A percentile compares a stretch with the other conserved stretches of the same genome.
Conservation (phyloP, 1,139 yeast genomes). For the Torulaspora globosa region DNA sequence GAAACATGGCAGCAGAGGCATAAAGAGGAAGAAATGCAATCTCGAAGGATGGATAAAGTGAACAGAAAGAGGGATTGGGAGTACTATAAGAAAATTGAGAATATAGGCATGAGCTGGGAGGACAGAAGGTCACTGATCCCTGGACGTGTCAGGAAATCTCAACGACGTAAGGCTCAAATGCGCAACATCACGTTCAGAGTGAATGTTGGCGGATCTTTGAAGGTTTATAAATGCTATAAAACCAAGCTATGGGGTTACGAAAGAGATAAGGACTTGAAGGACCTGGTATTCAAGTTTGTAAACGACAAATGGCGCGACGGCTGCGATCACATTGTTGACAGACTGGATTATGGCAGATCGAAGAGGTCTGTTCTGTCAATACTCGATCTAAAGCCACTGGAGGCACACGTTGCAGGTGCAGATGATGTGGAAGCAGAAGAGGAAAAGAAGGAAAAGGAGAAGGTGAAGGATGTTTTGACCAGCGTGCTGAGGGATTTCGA, state of each 20-base stretch:
- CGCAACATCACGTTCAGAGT: slow-evolving; percentile 64
- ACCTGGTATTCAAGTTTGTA: slow-evolving; percentile 56
- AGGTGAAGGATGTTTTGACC: slow-evolving; percentile 49
- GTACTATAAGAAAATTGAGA: slow-evolving; percentile 42
- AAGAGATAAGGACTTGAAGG: slow-evolving; percentile 56
- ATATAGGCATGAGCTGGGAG: slow-evolving; percentile 40
- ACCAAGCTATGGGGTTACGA: slow-evolving; percentile 89
- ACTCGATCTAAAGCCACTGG: slow-evolving; percentile 16
- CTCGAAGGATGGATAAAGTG: slow-evolving; percentile 29
- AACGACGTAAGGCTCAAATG: slow-evolving; percentile 44
- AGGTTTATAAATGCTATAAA: slow-evolving; percentile 56
- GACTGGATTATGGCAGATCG: slow-evolving; percentile 36
- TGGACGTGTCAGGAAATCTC: slow-evolving; percentile 60
- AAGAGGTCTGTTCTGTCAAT: slow-evolving; percentile 12
- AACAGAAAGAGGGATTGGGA: slow-evolving; percentile 41
- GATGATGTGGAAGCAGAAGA: slow-evolving; percentile 32
- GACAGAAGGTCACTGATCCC: slow-evolving; percentile 49
- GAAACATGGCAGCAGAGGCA: slow-evolving; percentile 46
- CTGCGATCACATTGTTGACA: slow-evolving; percentile 71
- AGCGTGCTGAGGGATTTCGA: slow-evolving; percentile 50
- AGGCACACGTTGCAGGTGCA: slow-evolving; percentile 30
- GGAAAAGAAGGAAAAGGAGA: slow-evolving; percentile 38
- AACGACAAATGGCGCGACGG: slow-evolving; percentile 76
- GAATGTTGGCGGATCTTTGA: slow-evolving; percentile 56
- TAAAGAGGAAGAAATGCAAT: slow-evolving; percentile 34